These are phyloP conservation scores for Aschersonia sp. DNA, from an alignment of 2,329 filamentous ascomycete species.

Conservation along the genomic window DNA sequence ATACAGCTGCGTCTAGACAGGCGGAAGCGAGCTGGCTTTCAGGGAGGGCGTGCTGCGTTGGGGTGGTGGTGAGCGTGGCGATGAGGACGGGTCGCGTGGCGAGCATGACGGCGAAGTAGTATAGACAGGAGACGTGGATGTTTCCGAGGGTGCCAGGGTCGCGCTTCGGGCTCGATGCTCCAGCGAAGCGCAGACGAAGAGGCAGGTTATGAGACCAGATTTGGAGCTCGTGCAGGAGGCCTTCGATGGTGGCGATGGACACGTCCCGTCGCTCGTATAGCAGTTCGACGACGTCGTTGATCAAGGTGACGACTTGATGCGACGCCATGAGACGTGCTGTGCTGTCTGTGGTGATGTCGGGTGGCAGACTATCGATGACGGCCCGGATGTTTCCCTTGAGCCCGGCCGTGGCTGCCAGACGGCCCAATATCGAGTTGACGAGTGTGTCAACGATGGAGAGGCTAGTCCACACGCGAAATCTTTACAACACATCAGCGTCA, in stretches of 20 bases:
- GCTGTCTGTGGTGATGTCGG: constrained; percentile 4
- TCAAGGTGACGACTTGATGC: constrained; percentile 25
- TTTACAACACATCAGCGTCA: too few species aligned
- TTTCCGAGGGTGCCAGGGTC: constrained; percentile 27
- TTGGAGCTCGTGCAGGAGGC: constrained; percentile 25
- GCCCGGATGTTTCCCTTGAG: constrained; percentile 13
- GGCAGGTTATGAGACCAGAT: constrained; percentile 31
- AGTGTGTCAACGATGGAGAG: constrained; percentile 23
- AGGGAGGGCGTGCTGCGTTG: constrained; percentile 12
- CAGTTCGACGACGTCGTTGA: constrained; percentile 27
- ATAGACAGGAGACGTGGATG: constrained; percentile 40
- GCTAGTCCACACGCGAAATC: constrained; percentile 21
- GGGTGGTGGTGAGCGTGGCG: constrained; percentile 26
- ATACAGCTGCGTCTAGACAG: constrained; percentile 40
- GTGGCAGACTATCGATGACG: constrained; percentile 9
- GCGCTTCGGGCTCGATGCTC: constrained; percentile 4
- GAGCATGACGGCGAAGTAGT: constrained; percentile 44
- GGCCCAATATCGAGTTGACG: constrained; percentile 21
- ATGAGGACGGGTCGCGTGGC: constrained; percentile 42
- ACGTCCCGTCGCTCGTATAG: constrained; percentile 24
- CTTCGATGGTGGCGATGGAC: constrained; percentile 19
- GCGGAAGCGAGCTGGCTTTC: constrained; percentile 29
- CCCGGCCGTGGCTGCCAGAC: constrained; percentile 19
- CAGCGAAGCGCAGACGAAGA: constrained; percentile 11
- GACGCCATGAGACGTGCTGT: constrained; percentile 20